phyloP scores from a whole-genome alignment of 208 protist genomes.

The Kentomonas sorsogonicus region DNA sequence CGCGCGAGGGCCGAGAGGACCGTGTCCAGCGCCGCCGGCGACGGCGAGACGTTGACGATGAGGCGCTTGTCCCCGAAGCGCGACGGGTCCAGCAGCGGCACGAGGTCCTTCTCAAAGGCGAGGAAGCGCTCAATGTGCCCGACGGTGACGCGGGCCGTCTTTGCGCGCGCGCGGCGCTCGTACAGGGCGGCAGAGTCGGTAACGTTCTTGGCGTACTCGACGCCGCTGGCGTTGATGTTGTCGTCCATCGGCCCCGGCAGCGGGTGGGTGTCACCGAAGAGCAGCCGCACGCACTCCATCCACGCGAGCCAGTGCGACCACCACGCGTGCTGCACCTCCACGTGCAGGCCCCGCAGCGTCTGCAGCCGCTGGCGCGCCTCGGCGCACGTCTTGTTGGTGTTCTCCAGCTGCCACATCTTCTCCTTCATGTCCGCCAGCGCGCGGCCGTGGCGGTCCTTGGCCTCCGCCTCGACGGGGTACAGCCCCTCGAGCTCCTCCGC shows the following conservation, averaged over 20 bases:
- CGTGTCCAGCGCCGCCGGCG: background rate
- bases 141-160: constrained; percentile 44
- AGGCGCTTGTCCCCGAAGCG: background rate
- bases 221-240: constrained; percentile 17
- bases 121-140: constrained; percentile 53
- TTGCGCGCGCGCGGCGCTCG: constrained; percentile 42
- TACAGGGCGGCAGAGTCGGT: constrained; percentile 71
- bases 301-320: constrained; percentile 65
- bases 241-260: constrained; percentile 24
- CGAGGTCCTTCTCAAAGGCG: constrained; percentile 22
- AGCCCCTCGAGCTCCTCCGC: constrained; percentile 67
- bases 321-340: constrained; percentile 50
- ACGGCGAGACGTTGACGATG: background rate
- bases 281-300: constrained; percentile 33
- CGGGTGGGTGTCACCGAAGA: constrained; percentile 63
- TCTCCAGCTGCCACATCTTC: constrained; percentile 54
- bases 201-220: constrained; percentile 63
- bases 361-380: constrained; percentile 39
- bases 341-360: constrained; percentile 43
- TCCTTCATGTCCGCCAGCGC: constrained; percentile 63
- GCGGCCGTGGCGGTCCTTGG: constrained; percentile 57
- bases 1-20: background rate
- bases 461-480: constrained; percentile 49
- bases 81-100: background rate
- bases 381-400: constrained; percentile 28